Evolutionary conservation across 164 flowering plant genomes (phyloP), one percentile per base, ranked within the genome.

Genomic region (Stephania japonica): DNA sequence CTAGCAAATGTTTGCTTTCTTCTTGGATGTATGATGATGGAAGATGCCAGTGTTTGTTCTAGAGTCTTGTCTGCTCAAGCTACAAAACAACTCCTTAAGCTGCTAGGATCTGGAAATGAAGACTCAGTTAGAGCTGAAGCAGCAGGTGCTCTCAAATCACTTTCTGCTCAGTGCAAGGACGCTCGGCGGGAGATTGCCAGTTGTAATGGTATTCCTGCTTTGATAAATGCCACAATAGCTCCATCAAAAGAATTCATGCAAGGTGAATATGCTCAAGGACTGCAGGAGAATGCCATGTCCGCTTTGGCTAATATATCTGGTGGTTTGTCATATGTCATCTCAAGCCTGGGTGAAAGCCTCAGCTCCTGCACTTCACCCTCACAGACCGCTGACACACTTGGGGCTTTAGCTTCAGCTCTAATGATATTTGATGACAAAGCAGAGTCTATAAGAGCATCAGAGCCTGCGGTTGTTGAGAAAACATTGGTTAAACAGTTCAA

Each of bases 191-290:
- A 93, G 72, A 91, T 96, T 75, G 89, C 99, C 70, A 91, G 77
- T 77, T 85, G 69, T 53, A 86, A 84, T 83, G 99, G 99, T 61
- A 96, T 96, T 77, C 99, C 99, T 77, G 87, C 86, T 75, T 75
- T 96, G 72, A 96, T 96, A 75, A 96, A 96, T 85, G 98, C 99
- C 21, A 96, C 99, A 42, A 96, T 96, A 76, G 99, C 99, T 75
- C 99, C 99, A 74, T 96, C 99, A 16, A 96, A 96, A 83, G 99
- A 96, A 79, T 96, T 87, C 81, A 96, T 96, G 99, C 97, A 96
- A 80, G 99, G 99, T 23, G 97, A 93, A 81, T 78, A 85, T 86
- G 99, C 99, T 56, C 99, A 96, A 82, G 95, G 97, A 75, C 79
- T 96, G 82, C 99, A 96, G 78, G 99, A 91, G 84, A 88, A 96